Evolutionary conservation across 2,329 filamentous ascomycete genomes (phyloP), one percentile per base, ranked within the genome.

Genomic region (Paracamarosporium sp.): DNA sequence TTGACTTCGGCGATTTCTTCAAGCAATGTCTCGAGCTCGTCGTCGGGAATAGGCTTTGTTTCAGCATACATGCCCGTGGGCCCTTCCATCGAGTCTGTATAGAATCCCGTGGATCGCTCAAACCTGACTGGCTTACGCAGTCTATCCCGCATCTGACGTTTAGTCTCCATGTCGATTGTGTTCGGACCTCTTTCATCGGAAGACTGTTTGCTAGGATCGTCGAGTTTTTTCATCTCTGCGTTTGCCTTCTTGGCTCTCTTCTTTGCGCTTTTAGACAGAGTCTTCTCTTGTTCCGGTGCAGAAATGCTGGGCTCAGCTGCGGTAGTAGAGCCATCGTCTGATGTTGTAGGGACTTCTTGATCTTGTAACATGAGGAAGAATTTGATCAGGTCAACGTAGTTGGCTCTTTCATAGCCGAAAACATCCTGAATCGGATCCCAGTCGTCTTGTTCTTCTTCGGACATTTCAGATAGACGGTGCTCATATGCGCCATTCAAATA

Each of bases 401-500:
- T 78, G 22, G 70, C 76, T 12, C 78, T 73, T 48, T 81, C 79
- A 36, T 81, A 78, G 57, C 81, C 77, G 38, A 80, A 60, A 2
- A 81, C 72, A 62, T 83, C 79, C 33, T 82, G 78, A 48, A 82
- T 81, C 6, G 80, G 81, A 69, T 83, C 81, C 80, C 81, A 83
- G 35, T 76, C 70, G 24, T 68, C 66, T 36, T 70, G 61, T 56
- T 76, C 76, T 24, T 75, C 74, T 27, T 76, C 74, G 24, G 68
- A 72, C 45, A 75, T 73, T n/a, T 75, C 68, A 22, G 66, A 71
- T 45, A 79, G 64, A 1, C 79, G 72, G 57, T 82, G 77, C 47
- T 73, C 70, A 62, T 79, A 82, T 1, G 72, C 73, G 41, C 77
- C 65, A 31, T 83, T 74, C 5, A 84, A 71, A 55, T 76, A 82